Evolutionary conservation across 2,329 filamentous ascomycete species (phyloP).

Genomic region (Akanthomyces muscarius): DNA sequence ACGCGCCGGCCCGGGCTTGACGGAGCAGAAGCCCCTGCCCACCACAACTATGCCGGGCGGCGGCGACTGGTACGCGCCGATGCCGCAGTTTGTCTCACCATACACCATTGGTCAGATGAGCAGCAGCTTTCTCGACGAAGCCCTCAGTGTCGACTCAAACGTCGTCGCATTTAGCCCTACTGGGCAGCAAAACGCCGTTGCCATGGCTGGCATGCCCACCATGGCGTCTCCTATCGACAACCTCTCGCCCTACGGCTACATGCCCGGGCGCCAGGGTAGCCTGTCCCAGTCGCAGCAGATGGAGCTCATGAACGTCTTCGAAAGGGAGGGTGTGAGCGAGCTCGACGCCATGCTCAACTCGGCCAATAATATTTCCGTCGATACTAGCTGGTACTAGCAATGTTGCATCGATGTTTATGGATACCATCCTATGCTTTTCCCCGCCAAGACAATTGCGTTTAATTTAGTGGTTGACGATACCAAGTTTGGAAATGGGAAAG

Average conservation of each 20-base stretch:
- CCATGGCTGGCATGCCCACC: constrained; percentile 28
- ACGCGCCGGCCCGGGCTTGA: constrained; percentile 31
- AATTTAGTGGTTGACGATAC: neutral
- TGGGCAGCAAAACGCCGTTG: constrained; percentile 20
- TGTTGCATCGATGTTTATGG: neutral
- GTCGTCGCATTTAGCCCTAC: constrained; percentile 28
- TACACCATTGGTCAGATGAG: constrained; percentile 44
- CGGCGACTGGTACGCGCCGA: constrained; percentile 52
- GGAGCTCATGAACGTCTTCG: constrained; percentile 76
- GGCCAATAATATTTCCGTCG: constrained; percentile 25
- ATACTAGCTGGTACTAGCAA: constrained; percentile 31
- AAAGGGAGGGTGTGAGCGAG: constrained; percentile 61
- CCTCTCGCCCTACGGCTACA: constrained; percentile 22
- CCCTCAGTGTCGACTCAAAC: constrained; percentile 27
- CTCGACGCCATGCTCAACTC: constrained; percentile 57
- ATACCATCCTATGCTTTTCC: neutral
- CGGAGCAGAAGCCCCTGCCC: constrained; percentile 42
- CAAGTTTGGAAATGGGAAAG: neutral
- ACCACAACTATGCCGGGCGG: constrained; percentile 37
- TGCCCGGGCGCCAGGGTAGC: constrained; percentile 57
- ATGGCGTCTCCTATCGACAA: constrained; percentile 20
- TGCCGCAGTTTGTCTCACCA: constrained; percentile 50
- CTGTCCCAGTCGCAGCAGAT: constrained; percentile 77
- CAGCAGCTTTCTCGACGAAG: constrained; percentile 38
- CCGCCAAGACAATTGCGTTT: too few relatives aligned